A percentile compares a stretch with the other conserved stretches of the same genome.
Evolutionary conservation across 2,329 filamentous ascomycete species (phyloP).

Genomic region (Chrysoporthe deuterocubensis): DNA sequence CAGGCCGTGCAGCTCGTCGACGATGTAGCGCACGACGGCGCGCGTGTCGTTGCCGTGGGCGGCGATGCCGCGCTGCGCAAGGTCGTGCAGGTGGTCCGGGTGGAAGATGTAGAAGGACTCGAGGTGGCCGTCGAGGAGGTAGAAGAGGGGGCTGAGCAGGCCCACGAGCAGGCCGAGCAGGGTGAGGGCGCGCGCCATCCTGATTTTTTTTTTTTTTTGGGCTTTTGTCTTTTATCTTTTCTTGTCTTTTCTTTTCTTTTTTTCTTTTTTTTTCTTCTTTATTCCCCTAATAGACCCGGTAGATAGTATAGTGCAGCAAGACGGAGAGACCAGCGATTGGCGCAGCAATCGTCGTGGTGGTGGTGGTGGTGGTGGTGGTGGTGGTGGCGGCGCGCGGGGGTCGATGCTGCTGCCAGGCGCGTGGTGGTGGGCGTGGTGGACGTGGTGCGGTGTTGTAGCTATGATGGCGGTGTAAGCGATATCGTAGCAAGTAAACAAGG

Average conservation of each 20-base stretch:
- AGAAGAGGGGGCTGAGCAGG: constrained; percentile 57
- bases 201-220: not conserved
- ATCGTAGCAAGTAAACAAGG: not conserved
- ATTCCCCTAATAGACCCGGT: not conserved
- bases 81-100: constrained; percentile 67
- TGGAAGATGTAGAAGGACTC: constrained; percentile 77
- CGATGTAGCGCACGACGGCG: constrained; percentile 70
- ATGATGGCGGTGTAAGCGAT: not conserved
- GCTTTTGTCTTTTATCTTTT: not conserved
- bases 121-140: constrained; percentile 61
- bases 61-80: constrained; percentile 68
- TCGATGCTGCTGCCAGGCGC: no score
- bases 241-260: not conserved
- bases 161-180: constrained; percentile 58
- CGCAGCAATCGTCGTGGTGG: no score
- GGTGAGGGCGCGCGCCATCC: constrained; percentile 45
- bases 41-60: constrained; percentile 76
- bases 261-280: not conserved
- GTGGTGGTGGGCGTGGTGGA: not conserved
- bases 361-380: no score
- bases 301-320: not conserved
- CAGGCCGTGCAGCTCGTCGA: constrained; percentile 65
- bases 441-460: not conserved
- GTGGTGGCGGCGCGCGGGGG: no score
- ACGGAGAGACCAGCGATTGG: not conserved